phyloP scores from a whole-genome alignment of 805 yeast genomes.

The Ogataea glucozyma region DNA sequence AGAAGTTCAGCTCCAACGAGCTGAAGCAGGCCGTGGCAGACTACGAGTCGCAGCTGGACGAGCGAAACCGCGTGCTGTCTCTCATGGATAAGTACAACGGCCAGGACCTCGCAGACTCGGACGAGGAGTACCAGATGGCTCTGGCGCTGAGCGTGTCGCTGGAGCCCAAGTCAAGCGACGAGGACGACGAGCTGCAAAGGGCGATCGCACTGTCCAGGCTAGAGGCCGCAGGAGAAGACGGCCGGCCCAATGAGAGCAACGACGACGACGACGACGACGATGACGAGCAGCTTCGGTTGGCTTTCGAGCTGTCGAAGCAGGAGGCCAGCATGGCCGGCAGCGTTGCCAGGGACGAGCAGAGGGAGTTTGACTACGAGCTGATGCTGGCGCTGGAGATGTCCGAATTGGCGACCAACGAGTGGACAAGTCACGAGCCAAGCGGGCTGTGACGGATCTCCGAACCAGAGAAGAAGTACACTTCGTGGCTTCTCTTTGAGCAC shows the following conservation, averaged over 20 bases:
- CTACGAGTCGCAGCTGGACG: conserved; percentile 30
- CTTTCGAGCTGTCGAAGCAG: conserved; percentile 24
- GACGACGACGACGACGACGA: not conserved
- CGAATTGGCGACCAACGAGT: conserved; percentile 9
- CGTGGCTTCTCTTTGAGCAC: too few relatives aligned
- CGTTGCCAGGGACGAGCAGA: conserved; percentile 1
- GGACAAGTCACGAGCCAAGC: too few relatives aligned
- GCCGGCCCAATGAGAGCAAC: not conserved
- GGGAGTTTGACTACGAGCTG: conserved; percentile 18
- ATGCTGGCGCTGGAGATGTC: conserved; percentile 20
- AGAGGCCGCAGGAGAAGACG: conserved; percentile 12
- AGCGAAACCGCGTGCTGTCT: conserved; percentile 22
- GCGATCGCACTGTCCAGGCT: conserved; percentile 21
- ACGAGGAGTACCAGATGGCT: conserved; percentile 44
- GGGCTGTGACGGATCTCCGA: too few relatives aligned
- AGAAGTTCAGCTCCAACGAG: conserved; percentile 33
- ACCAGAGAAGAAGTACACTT: too few relatives aligned
- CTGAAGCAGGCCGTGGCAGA: conserved; percentile 37
- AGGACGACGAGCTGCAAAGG: conserved; percentile 36
- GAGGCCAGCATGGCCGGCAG: conserved; percentile 11
- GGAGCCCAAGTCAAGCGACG: conserved; percentile 12
- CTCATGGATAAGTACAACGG: conserved; percentile 51
- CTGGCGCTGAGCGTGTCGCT: conserved; percentile 42
- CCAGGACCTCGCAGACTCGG: conserved; percentile 36
- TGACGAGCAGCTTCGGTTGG: conserved; percentile 23